phyloP scores from a whole-genome alignment of 305 asterid genomes.

The Stenogyne calaminthoides region DNA sequence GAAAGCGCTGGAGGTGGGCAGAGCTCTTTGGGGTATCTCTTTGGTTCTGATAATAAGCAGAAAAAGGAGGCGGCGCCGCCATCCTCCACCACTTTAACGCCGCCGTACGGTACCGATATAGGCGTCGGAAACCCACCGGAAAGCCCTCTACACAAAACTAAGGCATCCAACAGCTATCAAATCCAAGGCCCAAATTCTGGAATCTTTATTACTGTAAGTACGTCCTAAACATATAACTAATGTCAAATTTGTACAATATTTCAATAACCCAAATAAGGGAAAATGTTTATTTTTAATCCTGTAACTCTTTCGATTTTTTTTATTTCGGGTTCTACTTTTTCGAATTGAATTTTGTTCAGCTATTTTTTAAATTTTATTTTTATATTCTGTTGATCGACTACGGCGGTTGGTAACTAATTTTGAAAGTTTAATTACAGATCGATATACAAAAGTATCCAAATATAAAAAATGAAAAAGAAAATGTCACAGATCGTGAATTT shows the following conservation, averaged over 20 bases:
- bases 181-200: constrained; percentile 48
- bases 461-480: too few relatives aligned
- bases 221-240: background rate
- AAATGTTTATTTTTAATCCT: too few relatives aligned
- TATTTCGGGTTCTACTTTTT: background rate
- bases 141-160: constrained; percentile 22
- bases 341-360: background rate
- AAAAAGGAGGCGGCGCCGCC: constrained; percentile 38
- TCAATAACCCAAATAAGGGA: background rate
- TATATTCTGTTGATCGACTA: too few relatives aligned
- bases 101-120: constrained; percentile 58
- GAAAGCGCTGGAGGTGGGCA: constrained; percentile 65
- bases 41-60: constrained; percentile 45
- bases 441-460: too few relatives aligned
- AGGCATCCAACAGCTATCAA: constrained; percentile 11
- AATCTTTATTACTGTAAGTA: constrained; percentile 48
- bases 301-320: too few relatives aligned
- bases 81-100: constrained; percentile 37
- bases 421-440: too few relatives aligned
- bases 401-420: too few relatives aligned
- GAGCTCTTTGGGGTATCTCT: constrained; percentile 48
- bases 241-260: background rate
- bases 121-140: constrained; percentile 34
- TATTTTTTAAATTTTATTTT: too few relatives aligned
- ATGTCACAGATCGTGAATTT: too few relatives aligned